These are phyloP conservation scores for Acanthamoeba comandoni DNA, from an alignment of 208 protist species.

Conservation along the genomic window DNA sequence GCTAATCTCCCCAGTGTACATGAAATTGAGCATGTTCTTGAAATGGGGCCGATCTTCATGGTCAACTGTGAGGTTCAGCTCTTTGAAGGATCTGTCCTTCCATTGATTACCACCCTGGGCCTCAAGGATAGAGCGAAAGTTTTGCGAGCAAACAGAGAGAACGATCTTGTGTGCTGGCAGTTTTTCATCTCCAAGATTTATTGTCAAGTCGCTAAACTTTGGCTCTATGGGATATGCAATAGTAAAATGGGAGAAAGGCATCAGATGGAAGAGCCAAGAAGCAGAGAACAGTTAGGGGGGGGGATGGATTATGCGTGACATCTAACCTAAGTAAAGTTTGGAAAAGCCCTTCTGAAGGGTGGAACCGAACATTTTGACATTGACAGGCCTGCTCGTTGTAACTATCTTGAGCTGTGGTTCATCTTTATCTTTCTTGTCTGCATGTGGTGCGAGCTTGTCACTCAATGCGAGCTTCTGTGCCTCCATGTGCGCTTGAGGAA, in stretches of 20 bases:
- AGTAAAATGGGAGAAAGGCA: not conserved
- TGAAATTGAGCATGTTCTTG: conserved; percentile 61
- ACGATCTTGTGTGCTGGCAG: not conserved
- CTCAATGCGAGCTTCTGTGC: not conserved
- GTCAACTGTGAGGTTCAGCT: too few relatives aligned
- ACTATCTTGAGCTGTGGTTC: not conserved
- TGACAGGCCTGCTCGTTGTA: not conserved
- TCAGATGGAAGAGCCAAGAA: not conserved
- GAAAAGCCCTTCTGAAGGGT: conserved; percentile 56
- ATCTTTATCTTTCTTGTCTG: not conserved
- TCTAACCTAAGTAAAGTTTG: conserved; percentile 22
- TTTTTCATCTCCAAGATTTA: conserved; percentile 28
- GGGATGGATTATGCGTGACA: too few relatives aligned
- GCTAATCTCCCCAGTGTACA: conserved; percentile 54
- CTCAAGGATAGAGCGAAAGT: too few relatives aligned
- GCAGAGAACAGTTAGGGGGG: too few relatives aligned
- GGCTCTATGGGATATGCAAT: not conserved
- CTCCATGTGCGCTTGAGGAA: not conserved
- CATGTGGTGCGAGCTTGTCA: not conserved
- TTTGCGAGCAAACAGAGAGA: conserved; percentile 30
- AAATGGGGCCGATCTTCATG: conserved; percentile 21
- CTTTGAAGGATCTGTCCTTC: conserved; percentile 28
- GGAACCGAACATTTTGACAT: not conserved
- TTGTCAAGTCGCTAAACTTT: conserved; percentile 15
- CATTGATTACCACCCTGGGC: too few relatives aligned